Evolutionary conservation across 805 yeast species (phyloP).

Genomic region (Wickerhamiella nectarea): DNA sequence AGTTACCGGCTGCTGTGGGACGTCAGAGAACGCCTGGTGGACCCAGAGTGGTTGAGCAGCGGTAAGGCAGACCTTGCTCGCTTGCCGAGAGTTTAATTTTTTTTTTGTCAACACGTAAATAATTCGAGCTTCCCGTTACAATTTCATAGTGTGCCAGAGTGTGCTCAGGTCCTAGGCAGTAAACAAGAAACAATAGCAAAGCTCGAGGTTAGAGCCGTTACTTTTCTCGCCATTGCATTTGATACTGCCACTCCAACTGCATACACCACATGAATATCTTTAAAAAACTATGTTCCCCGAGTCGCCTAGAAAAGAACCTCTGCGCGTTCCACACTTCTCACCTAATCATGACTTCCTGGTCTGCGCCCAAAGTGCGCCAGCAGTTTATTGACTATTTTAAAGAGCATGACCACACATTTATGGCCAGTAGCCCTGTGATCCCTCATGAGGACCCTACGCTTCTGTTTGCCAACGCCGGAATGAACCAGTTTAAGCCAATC

Average conservation of each 20-base stretch:
- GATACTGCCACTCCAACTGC: too few species aligned
- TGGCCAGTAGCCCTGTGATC: constrained; percentile 86
- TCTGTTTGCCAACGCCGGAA: constrained; percentile 95
- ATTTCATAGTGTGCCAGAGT: too few species aligned
- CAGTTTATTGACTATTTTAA: constrained; percentile 78
- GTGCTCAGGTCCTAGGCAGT: too few species aligned
- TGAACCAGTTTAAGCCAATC: constrained; percentile 98
- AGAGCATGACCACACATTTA: constrained; percentile 56
- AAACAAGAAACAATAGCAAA: too few species aligned
- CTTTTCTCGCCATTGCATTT: too few species aligned
- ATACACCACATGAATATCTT: too few species aligned
- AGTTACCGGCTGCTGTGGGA: constrained; percentile 72
- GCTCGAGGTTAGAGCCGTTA: too few species aligned
- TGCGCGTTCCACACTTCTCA: constrained; percentile 6
- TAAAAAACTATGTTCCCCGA: not conserved
- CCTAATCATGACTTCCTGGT: constrained; percentile 16
- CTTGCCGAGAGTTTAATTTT: constrained; percentile 23
- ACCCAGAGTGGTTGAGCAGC: constrained; percentile 59
- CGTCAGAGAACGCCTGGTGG: constrained; percentile 57
- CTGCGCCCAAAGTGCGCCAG: constrained; percentile 44
- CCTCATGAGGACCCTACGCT: constrained; percentile 98
- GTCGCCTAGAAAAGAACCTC: not conserved
- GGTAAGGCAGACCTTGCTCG: constrained; percentile 47
- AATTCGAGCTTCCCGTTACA: too few species aligned
- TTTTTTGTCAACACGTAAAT: too few species aligned